Percentiles rank a stretch among this genome's conserved stretches.
Conservation (phyloP, 2,329 filamentous ascomycete genomes). For the Pyrenochaeta sp. region DNA sequence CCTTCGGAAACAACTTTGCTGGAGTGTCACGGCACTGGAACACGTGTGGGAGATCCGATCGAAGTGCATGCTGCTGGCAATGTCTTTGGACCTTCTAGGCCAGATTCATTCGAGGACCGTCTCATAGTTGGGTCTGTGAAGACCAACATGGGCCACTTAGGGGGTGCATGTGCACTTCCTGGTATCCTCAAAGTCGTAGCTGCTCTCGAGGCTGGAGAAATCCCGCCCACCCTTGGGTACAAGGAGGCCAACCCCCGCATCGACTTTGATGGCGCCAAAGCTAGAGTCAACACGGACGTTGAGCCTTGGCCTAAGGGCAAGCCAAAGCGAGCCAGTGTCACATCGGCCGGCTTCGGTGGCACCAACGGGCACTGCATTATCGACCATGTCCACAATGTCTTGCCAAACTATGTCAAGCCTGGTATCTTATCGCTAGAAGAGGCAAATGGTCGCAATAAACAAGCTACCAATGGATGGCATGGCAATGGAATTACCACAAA, state of each 20-base stretch:
- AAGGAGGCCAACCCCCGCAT: constrained; percentile 15
- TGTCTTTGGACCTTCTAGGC: constrained; percentile 15
- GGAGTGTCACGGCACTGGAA: constrained; percentile 40
- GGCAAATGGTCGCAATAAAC: background rate
- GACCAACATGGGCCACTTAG: constrained; percentile 42
- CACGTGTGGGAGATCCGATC: constrained; percentile 35
- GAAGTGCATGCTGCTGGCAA: constrained; percentile 24
- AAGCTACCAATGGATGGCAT: background rate
- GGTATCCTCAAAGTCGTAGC: constrained; percentile 39
- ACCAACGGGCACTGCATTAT: constrained; percentile 18
- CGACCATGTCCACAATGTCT: background rate
- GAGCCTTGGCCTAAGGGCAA: constrained; percentile 12
- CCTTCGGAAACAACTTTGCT: constrained; percentile 18
- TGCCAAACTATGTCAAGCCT: background rate
- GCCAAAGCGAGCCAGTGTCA: constrained; percentile 8
- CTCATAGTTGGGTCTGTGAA: constrained; percentile 38
- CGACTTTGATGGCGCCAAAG: constrained; percentile 1
- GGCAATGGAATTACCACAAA: no score
- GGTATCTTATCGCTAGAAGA: background rate
- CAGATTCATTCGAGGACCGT: background rate
- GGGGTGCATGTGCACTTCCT: constrained; percentile 33
- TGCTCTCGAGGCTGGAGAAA: constrained; percentile 28
- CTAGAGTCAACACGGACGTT: constrained; percentile 8
- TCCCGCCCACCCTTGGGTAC: constrained; percentile 31
- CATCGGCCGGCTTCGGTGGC: constrained; percentile 20